Evolutionary conservation across 768 basidiomycete genomes (phyloP).

Genomic region (Pisolithus microcarpus): DNA sequence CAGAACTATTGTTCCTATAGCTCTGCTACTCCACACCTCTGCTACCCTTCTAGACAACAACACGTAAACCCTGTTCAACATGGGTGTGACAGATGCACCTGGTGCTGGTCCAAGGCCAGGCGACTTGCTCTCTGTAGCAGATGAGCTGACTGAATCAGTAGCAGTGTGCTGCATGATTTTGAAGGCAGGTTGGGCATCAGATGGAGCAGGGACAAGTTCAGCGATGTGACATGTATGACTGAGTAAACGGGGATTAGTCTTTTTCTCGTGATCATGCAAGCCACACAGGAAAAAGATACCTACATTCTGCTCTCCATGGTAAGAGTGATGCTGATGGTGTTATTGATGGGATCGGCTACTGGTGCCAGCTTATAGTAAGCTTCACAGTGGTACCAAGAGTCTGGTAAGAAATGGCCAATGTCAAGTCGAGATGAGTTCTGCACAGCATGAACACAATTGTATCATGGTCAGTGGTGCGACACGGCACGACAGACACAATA

Average conservation of each 20-base stretch:
- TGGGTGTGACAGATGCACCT: too few species aligned
- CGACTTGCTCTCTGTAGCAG: too few species aligned
- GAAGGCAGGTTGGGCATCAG: conserved; percentile 67
- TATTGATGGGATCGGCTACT: conserved; percentile 59
- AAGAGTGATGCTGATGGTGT: conserved; percentile 50
- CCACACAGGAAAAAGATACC: conserved; percentile 22
- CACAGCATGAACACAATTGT: conserved; percentile 5
- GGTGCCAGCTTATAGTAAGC: conserved; percentile 71
- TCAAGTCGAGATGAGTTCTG: conserved; percentile 60
- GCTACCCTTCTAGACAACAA: too few species aligned
- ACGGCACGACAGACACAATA: neutral
- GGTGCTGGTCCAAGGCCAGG: too few species aligned
- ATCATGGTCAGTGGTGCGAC: conserved; percentile 10
- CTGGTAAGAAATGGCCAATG: conserved; percentile 72
- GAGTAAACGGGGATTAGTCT: conserved; percentile 12
- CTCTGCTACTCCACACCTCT: too few species aligned
- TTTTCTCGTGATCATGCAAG: neutral
- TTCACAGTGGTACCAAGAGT: conserved; percentile 80
- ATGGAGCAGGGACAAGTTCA: conserved; percentile 74
- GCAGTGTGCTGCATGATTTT: conserved; percentile 53
- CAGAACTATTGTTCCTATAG: too few species aligned
- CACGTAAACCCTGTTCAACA: too few species aligned
- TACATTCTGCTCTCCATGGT: conserved; percentile 72
- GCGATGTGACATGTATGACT: conserved; percentile 66
- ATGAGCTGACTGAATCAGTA: too few species aligned